These are phyloP conservation scores for Petunia axillaris DNA, from an alignment of 257 asterid genomes.

Conservation along the genomic window DNA sequence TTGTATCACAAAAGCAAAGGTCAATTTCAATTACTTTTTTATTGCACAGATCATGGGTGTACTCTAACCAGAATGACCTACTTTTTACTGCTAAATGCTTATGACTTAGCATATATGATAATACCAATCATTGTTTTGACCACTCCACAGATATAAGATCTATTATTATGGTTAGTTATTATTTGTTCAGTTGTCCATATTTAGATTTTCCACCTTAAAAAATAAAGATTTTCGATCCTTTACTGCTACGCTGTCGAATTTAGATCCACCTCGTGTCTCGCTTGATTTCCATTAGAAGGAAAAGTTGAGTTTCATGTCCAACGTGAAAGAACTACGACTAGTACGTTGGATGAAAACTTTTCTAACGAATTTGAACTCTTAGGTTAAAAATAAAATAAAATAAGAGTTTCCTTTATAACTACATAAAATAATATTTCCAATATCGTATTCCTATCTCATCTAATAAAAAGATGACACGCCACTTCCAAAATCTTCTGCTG, in stretches of 20 bases:
- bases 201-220: neutral
- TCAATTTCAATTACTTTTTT: conserved; percentile 16
- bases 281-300: neutral
- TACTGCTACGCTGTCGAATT: conserved; percentile 7
- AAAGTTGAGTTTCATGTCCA: neutral
- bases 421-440: neutral
- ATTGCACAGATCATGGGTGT: neutral
- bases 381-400: neutral
- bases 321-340: neutral
- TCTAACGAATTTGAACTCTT: neutral
- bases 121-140: neutral
- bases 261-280: neutral
- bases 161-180: neutral
- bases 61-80: neutral
- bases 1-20: neutral
- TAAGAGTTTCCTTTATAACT: neutral
- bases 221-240: neutral
- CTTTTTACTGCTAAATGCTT: conserved; percentile 7
- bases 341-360: neutral
- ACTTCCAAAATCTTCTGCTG: neutral
- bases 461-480: neutral
- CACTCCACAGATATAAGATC: neutral
- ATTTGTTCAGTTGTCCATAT: neutral
- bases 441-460: neutral
- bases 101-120: neutral